A percentile compares a stretch with the other conserved stretches of the same genome.
Evolutionary conservation across 1,284 basidiomycete genomes (phyloP).

Genomic region (Anthracocystis panici-leucophaei): DNA sequence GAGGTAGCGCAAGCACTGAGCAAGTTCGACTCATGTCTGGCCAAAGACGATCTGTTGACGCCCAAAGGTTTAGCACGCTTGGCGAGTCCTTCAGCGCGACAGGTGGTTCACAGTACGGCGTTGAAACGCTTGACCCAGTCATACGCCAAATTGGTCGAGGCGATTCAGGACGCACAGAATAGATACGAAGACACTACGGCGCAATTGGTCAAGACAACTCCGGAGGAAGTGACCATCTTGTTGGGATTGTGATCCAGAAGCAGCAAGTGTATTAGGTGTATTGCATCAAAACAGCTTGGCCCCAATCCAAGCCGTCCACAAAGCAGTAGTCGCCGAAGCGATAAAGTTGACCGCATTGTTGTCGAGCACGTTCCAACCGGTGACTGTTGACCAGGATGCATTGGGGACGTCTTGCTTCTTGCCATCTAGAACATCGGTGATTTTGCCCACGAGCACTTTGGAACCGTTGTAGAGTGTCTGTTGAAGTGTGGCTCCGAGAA

Average conservation of each 20-base stretch:
- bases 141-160: slow-evolving; percentile 33
- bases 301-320: slow-evolving; percentile 38
- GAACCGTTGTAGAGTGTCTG: slow-evolving; percentile 79
- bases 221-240: slow-evolving; percentile 45
- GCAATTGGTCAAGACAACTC: slow-evolving; percentile 26
- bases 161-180: slow-evolving; percentile 13
- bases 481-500: slow-evolving; percentile 89
- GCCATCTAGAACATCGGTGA: slow-evolving; percentile 12
- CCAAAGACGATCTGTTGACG: slow-evolving; percentile 46
- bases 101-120: slow-evolving; percentile 32
- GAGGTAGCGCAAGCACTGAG: slow-evolving; percentile 19
- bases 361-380: slow-evolving; percentile 79
- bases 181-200: slow-evolving; percentile 10
- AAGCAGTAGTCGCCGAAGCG: slow-evolving; percentile 31
- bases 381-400: slow-evolving; percentile 74
- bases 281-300: slow-evolving; percentile 13
- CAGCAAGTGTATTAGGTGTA: too few relatives aligned
- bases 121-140: slow-evolving; percentile 28
- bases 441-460: slow-evolving; percentile 73
- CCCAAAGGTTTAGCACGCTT: slow-evolving; percentile 30
- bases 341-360: slow-evolving; percentile 76
- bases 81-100: slow-evolving; percentile 23
- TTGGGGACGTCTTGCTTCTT: slow-evolving; percentile 45
- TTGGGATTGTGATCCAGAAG: slow-evolving; percentile 32
- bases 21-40: slow-evolving; percentile 39